A percentile compares a stretch with the other conserved stretches of the same genome.
Conservation (phyloP, 1,139 yeast genomes). For the Magnusiomyces suaveolens region DNA sequence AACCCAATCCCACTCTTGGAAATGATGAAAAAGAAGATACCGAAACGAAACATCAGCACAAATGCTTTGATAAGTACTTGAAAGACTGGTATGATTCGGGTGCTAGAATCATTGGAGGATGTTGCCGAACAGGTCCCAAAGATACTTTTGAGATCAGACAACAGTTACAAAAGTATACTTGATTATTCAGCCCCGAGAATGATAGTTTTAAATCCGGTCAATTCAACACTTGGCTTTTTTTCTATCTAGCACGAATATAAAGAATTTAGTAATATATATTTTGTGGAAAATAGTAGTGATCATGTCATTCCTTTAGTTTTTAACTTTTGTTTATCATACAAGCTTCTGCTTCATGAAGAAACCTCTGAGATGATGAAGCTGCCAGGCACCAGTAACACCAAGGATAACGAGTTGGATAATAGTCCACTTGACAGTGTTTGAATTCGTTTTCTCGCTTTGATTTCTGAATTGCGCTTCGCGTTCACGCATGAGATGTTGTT, state of each 20-base stretch:
- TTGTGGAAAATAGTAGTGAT: too few species aligned
- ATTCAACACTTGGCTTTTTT: too few species aligned
- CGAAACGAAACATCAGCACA: neutral
- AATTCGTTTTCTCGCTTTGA: constrained; percentile 54
- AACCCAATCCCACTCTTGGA: neutral
- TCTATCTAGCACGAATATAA: too few species aligned
- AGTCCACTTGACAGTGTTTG: constrained; percentile 58
- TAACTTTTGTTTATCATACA: too few species aligned
- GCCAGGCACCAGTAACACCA: constrained; percentile 57
- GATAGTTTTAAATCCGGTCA: too few species aligned
- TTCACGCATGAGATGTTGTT: constrained; percentile 57
- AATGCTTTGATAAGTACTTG: neutral
- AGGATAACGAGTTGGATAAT: constrained; percentile 50
- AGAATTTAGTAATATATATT: too few species aligned
- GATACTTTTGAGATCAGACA: constrained; percentile 15
- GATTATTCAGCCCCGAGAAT: too few species aligned
- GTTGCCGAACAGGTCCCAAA: constrained; percentile 21
- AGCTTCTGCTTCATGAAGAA: constrained; percentile 61
- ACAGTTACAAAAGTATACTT: neutral
- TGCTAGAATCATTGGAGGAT: constrained; percentile 21
- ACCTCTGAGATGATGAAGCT: constrained; percentile 49
- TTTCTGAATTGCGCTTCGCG: constrained; percentile 64
- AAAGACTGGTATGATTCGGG: constrained; percentile 18
- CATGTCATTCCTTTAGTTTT: too few species aligned
- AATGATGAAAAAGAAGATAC: neutral